Base-by-base conservation (phyloP, 129 eudicot genomes). In the Silybum marianum region DNA sequence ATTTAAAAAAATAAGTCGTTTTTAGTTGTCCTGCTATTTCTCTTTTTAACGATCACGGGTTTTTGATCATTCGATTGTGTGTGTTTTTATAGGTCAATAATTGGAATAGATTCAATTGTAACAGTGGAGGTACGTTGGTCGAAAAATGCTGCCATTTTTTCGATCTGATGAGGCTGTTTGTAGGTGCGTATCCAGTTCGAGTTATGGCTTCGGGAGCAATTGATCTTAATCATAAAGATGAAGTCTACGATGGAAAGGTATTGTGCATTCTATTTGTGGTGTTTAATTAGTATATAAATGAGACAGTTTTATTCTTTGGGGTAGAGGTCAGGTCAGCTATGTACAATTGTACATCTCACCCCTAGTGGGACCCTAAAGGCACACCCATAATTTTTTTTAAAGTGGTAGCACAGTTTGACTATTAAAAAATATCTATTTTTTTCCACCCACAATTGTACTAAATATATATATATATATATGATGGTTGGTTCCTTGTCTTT, bases 131-230 rank as follows among this genome's bases (percentile, higher is more conserved):
- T 23, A 96, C 99, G 65, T 74, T 96, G 62, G 99, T 96, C 44
- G 99, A 96, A 92, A 96, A 96, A 86, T 96, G 99, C 86, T 96
- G 99, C 86, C 99, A 96, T 80, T 96, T 96, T 84, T 96, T 96
- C 77, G 99, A 96, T 90, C 93, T 96, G 66, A 96, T 93, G 99
- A 93, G 92, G 84, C 86, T 96, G 80, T 96, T 96, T 84, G 97
- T 86, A 3, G 98, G 95, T 80, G 89, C 97, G 1, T 85, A 93
- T 85, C 99, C 98, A 32, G 90, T 93, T 73, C 98, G 97, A 22
- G 92, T 93, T 26, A 96, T 96, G 99, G 99, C 99, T 30, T 96
- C 98, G 39, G 99, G 99, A 69, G 93, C 92, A 25, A 88, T 90
- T 74, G 99, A 96, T 82, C 84, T 96, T 73, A 96, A 96, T 86